Percentiles rank a stretch among this genome's conserved stretches.
Conservation (phyloP, 2,329 filamentous ascomycete species). For the Fusarium sp. region DNA sequence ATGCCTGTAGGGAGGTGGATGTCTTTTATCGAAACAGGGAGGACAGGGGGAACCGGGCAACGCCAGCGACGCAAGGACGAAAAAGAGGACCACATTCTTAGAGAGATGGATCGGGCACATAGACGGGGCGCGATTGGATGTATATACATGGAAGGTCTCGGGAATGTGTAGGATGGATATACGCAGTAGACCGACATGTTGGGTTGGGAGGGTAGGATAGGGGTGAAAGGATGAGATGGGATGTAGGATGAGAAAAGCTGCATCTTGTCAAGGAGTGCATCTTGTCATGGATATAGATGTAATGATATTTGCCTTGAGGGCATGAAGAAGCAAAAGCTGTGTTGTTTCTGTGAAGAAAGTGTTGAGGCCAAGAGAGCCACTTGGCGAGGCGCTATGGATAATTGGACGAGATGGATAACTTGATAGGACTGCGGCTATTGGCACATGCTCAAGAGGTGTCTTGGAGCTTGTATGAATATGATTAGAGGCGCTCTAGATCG, state of each 20-base stretch:
- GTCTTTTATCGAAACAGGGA: conserved; percentile 18
- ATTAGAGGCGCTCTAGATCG: background rate
- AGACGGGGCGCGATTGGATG: conserved; percentile 29
- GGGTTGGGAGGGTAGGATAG: background rate
- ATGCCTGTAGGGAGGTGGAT: conserved; percentile 1
- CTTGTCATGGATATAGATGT: conserved; percentile 19
- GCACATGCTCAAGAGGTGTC: background rate
- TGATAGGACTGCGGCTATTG: background rate
- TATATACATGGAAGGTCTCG: conserved; percentile 19
- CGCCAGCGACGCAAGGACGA: conserved; percentile 5
- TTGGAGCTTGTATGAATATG: background rate
- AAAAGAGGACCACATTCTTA: conserved; percentile 29
- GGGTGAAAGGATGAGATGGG: background rate
- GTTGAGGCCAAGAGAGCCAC: background rate
- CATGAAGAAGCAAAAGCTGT: background rate
- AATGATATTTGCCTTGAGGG: conserved; percentile 21
- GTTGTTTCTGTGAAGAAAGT: background rate
- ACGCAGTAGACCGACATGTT: background rate
- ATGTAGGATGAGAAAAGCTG: conserved; percentile 20
- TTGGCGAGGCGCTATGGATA: background rate
- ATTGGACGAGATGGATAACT: background rate
- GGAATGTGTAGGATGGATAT: conserved; percentile 10
- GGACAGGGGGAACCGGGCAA: background rate
- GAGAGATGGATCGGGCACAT: conserved; percentile 33
- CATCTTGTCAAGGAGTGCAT: conserved; percentile 2